phyloP scores from a whole-genome alignment of 306 rosid species.

The Acacia acuminata region DNA sequence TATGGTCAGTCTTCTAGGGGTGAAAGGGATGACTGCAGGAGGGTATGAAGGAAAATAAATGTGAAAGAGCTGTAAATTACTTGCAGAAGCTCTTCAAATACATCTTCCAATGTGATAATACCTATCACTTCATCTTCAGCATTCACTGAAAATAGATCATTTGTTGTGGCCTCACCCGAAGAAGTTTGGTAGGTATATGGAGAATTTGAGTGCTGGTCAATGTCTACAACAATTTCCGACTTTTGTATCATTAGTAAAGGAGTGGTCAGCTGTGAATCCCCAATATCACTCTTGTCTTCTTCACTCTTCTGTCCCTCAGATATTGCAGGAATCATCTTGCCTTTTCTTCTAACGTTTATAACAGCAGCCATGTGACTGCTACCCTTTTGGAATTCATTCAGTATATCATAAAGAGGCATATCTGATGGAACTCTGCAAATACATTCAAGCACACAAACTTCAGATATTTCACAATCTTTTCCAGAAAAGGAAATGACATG shows the following conservation, averaged over 20 bases:
- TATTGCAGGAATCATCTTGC: constrained; percentile 46
- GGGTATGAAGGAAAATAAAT: background rate
- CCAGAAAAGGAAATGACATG: background rate
- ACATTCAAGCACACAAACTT: constrained; percentile 33
- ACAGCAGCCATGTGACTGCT: constrained; percentile 99
- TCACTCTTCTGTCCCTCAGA: constrained; percentile 55
- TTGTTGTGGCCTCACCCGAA: constrained; percentile 41
- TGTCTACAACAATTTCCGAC: constrained; percentile 63
- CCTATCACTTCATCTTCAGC: constrained; percentile 94
- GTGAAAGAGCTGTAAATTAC: constrained; percentile 43
- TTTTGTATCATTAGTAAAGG: constrained; percentile 62
- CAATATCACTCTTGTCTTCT: constrained; percentile 35
- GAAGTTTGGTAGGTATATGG: constrained; percentile 40
- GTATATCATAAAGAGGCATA: constrained; percentile 97
- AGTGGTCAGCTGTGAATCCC: constrained; percentile 58
- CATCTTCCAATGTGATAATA: constrained; percentile 96
- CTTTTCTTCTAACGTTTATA: constrained; percentile 67
- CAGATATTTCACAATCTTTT: constrained; percentile 25
- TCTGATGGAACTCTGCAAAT: constrained; percentile 89
- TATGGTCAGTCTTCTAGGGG: background rate
- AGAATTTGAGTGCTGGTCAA: constrained; percentile 61
- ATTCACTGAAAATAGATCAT: constrained; percentile 55
- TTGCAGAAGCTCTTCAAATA: constrained; percentile 98
- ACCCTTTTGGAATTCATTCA: constrained; percentile 97
- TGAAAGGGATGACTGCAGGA: background rate